Conservation (phyloP, 176 grass and related monocot species). For the Tuctoria greenei region DNA sequence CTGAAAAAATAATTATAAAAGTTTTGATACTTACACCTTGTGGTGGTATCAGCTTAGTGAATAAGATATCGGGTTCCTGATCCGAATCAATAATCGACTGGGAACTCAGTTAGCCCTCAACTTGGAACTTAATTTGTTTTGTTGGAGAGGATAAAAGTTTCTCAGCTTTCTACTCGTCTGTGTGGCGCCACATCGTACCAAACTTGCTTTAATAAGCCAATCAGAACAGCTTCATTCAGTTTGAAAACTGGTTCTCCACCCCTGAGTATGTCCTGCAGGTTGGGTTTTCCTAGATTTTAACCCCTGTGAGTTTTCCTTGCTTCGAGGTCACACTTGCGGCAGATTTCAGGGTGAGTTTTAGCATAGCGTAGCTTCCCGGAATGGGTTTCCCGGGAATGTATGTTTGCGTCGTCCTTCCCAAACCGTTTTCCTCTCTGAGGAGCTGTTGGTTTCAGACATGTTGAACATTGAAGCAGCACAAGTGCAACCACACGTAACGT, state of each 20-base stretch:
- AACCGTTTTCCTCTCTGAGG: conserved; percentile 26
- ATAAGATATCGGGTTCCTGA: background rate
- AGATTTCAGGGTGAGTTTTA: conserved; percentile 38
- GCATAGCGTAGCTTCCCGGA: conserved; percentile 31
- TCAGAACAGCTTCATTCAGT: background rate
- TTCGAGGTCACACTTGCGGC: conserved; percentile 41
- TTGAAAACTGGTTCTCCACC: background rate
- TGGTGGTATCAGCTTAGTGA: background rate
- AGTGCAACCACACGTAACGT: background rate
- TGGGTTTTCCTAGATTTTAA: conserved; percentile 24
- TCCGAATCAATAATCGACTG: background rate
- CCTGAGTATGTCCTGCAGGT: background rate
- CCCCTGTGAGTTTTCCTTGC: conserved; percentile 41
- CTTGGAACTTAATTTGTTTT: background rate
- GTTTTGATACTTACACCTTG: background rate
- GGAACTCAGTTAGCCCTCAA: background rate
- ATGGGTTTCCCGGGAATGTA: conserved; percentile 49
- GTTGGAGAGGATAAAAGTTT: background rate
- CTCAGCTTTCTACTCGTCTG: background rate
- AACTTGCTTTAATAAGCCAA: background rate
- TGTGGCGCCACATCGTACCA: background rate
- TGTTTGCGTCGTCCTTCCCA: conserved; percentile 1
- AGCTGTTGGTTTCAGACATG: conserved; percentile 19
- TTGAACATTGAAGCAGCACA: background rate
- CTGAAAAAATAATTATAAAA: background rate